Evolutionary conservation across 2,329 filamentous ascomycete genomes (phyloP), one percentile per base, ranked within the genome.

Genomic region (Apiospora pterosperma): DNA sequence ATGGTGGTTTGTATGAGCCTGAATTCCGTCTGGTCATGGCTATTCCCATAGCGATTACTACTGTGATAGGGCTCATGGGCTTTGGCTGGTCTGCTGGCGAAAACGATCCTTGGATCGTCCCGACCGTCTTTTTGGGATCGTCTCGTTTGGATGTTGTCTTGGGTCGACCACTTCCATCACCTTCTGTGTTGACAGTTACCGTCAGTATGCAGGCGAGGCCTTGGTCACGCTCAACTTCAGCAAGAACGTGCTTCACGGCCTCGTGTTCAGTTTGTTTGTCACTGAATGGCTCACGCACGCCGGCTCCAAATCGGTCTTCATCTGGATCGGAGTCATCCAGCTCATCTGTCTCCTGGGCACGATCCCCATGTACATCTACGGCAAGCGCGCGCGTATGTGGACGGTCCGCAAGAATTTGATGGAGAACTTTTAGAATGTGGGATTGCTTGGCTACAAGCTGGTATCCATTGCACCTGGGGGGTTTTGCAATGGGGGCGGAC

Each of bases 1-100:
- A 98, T 70, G 93, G 92, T n/a, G 95, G 95, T 2, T 82, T 98
- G 3, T 98, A 97, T 75, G 95, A 98, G 76, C 95, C 95, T 0
- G 95, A 98, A 76, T 98, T 96, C 73, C 88, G 94, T 7, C 85
- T 97, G 0, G 85, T 97, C 52, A 97, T 98, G 95, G 92, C 88
- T 0, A 78, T 90, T 3, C 95, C 94, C 0, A 89, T 97, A 36
- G 82, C 90, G 0, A 72, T 97, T 63, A 88, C 88, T 4, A 97
- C 94, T 0, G 88, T 89, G 1, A 88, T 95, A 36, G 96, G 96
- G 0, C 85, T 98, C 19, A 97, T 97, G 89, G 95, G 93, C 2
- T 98, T 96, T 73, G 95, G 95, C n/a, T 98, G 95, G 96, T 93
- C 91, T 11, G 92, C 91, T 0, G 77, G 92, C 67, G 84, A 89